Percentiles rank a stretch among this genome's conserved stretches.
Conservation (phyloP, 352 stramenopile species). For the Poterioochromonas sp. region DNA sequence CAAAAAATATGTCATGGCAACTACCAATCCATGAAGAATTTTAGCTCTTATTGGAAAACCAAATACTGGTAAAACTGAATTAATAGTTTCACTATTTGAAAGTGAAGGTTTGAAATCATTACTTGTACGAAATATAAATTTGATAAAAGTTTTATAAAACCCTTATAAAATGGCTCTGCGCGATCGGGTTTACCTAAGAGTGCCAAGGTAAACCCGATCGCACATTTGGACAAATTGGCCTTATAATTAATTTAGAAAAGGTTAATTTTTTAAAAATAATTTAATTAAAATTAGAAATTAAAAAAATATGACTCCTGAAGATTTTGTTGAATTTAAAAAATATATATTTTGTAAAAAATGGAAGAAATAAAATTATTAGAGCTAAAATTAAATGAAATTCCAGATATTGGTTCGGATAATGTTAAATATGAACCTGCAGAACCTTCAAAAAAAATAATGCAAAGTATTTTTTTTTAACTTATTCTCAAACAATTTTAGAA, state of each 20-base stretch:
- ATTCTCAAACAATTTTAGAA: conserved; percentile 18
- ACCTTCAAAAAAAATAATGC: conserved; percentile 36
- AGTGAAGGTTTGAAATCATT: conserved; percentile 15
- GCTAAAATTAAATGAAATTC: conserved; percentile 66
- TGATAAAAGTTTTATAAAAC: conserved; percentile 19
- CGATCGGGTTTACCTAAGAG: conserved; percentile 10
- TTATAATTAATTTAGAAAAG: conserved; percentile 28
- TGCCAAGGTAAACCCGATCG: conserved; percentile 8
- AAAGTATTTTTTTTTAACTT: conserved; percentile 48
- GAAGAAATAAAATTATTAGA: conserved; percentile 68
- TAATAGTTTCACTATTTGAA: conserved; percentile 18
- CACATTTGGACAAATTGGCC: conserved; percentile 11
- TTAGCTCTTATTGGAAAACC: conserved; percentile 14
- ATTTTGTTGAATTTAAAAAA: conserved; percentile 72
- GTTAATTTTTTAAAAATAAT: conserved; percentile 36
- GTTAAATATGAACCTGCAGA: conserved; percentile 52
- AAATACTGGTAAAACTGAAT: conserved; percentile 17
- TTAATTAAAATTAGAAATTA: conserved; percentile 30
- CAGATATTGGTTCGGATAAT: conserved; percentile 61
- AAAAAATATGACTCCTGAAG: conserved; percentile 59
- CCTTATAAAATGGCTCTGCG: conserved; percentile 11
- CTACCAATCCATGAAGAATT: conserved; percentile 14
- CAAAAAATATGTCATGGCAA: conserved; percentile 15
- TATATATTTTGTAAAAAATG: conserved; percentile 72
- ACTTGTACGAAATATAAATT: conserved; percentile 18